These are phyloP conservation scores for Chaetomium fimeti DNA, from an alignment of 495 filamentous ascomycete species.

Conservation along the genomic window DNA sequence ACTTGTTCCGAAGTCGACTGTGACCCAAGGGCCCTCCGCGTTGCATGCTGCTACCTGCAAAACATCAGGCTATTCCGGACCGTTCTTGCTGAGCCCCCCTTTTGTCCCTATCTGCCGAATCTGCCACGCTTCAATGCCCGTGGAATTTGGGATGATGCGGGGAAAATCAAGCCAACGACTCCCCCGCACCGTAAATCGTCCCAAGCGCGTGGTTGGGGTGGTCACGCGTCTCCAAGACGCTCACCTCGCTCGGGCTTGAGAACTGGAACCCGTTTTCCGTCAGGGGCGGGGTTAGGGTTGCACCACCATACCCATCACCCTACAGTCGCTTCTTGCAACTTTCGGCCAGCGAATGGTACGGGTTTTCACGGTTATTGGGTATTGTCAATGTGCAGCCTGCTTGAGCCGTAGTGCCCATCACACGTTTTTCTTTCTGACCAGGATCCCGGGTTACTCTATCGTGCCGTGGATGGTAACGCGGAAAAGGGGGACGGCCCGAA, in stretches of 20 bases:
- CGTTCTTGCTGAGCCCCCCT: background rate
- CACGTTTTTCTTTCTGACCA: background rate
- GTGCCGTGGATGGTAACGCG: too few relatives aligned
- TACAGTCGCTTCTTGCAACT: too few relatives aligned
- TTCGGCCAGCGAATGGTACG: background rate
- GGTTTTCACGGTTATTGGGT: background rate
- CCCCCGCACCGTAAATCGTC: slow-evolving; percentile 8
- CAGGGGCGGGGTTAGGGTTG: slow-evolving; percentile 13
- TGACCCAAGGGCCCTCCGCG: background rate
- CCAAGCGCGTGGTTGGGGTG: background rate
- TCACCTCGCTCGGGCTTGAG: background rate
- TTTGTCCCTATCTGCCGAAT: slow-evolving; percentile 23
- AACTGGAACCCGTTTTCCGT: slow-evolving; percentile 17
- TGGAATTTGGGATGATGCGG: slow-evolving; percentile 14
- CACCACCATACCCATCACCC: background rate
- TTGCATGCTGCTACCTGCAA: background rate
- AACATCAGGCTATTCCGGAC: slow-evolving; percentile 17
- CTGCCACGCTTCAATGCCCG: background rate
- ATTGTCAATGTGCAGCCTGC: background rate
- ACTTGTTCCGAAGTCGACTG: background rate
- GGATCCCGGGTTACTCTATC: background rate
- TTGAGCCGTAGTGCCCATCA: too few relatives aligned
- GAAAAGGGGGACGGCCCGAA: background rate
- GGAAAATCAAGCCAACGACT: background rate
- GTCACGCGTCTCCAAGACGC: slow-evolving; percentile 8